phyloP scores from a whole-genome alignment of 1,284 basidiomycete genomes.

The Tylopilus sp. region DNA sequence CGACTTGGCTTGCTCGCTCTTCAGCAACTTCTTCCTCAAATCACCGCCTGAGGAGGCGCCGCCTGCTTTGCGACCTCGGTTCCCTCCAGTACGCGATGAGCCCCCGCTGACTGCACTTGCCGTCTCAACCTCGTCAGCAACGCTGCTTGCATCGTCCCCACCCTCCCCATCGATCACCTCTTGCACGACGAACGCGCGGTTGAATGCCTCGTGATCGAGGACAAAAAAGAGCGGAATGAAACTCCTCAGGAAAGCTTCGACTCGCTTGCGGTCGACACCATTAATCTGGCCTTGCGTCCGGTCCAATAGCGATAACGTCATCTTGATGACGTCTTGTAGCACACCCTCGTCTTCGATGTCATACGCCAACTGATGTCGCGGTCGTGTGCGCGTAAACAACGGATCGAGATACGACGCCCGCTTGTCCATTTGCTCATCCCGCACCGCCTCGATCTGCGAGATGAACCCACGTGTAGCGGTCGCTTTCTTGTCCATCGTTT shows the following conservation, averaged over 20 bases:
- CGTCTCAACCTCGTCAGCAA: slow-evolving; percentile 48
- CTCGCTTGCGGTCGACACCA: slow-evolving; percentile 68
- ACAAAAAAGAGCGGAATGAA: slow-evolving; percentile 74
- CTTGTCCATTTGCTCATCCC: slow-evolving; percentile 81
- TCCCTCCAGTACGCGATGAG: slow-evolving; percentile 36
- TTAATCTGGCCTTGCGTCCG: slow-evolving; percentile 75
- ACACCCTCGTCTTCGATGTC: slow-evolving; percentile 72
- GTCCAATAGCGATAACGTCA: slow-evolving; percentile 88
- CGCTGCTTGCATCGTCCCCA: slow-evolving; percentile 47
- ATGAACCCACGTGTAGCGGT: slow-evolving; percentile 81
- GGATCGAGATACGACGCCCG: slow-evolving; percentile 75
- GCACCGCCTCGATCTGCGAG: slow-evolving; percentile 82
- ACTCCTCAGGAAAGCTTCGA: slow-evolving; percentile 80
- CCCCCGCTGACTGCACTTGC: slow-evolving; percentile 36
- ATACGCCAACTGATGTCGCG: slow-evolving; percentile 79
- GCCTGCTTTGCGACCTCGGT: slow-evolving; percentile 38
- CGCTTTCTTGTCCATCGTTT: slow-evolving; percentile 88
- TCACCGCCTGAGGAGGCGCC: slow-evolving; percentile 50
- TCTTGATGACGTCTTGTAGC: slow-evolving; percentile 82
- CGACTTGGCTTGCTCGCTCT: slow-evolving; percentile 73
- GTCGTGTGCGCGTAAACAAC: slow-evolving; percentile 64
- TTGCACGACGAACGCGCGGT: slow-evolving; percentile 57
- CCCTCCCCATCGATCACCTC: slow-evolving; percentile 46
- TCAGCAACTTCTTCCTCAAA: slow-evolving; percentile 67
- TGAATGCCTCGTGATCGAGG: slow-evolving; percentile 67